Conservation (phyloP, 441 rosid species). For the Pelargonium myrrhifolium region DNA sequence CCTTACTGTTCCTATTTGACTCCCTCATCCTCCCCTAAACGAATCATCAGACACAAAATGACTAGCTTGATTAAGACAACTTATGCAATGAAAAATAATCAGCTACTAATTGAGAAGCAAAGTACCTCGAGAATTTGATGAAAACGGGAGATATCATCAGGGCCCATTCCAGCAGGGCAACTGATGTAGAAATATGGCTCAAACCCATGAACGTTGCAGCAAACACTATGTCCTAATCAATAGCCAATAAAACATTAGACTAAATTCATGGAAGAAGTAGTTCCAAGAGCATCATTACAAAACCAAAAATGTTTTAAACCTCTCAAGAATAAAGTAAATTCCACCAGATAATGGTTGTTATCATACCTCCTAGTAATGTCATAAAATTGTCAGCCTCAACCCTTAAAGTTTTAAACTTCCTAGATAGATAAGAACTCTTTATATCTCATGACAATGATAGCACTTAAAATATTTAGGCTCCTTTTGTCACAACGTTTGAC, state of each 20-base stretch:
- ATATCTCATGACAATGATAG: background rate
- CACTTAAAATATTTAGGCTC: background rate
- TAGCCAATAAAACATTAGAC: constrained; percentile 11
- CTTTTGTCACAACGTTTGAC: background rate
- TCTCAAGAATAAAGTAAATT: background rate
- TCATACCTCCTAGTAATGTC: background rate
- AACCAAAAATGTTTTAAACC: background rate
- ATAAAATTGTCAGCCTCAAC: background rate
- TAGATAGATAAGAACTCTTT: background rate
- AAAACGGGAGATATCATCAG: constrained; percentile 77
- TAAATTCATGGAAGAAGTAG: background rate
- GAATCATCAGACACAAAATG: constrained; percentile 8
- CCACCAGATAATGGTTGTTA: background rate
- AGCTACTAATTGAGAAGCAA: background rate
- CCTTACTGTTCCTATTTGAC: constrained; percentile 49
- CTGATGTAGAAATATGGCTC: constrained; percentile 91
- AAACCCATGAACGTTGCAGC: constrained; percentile 93
- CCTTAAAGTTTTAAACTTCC: constrained; percentile 3
- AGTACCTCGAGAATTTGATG: constrained; percentile 82
- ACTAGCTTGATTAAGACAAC: constrained; percentile 10
- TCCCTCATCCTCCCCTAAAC: constrained; percentile 82
- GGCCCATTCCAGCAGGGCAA: constrained; percentile 86
- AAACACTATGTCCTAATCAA: constrained; percentile 76
- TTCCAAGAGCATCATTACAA: background rate
- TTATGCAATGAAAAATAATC: constrained; percentile 1